Percentiles rank a stretch among this genome's conserved stretches.
Evolutionary conservation across 2,329 filamentous ascomycete species (phyloP).

Genomic region (Juglanconis sp.): DNA sequence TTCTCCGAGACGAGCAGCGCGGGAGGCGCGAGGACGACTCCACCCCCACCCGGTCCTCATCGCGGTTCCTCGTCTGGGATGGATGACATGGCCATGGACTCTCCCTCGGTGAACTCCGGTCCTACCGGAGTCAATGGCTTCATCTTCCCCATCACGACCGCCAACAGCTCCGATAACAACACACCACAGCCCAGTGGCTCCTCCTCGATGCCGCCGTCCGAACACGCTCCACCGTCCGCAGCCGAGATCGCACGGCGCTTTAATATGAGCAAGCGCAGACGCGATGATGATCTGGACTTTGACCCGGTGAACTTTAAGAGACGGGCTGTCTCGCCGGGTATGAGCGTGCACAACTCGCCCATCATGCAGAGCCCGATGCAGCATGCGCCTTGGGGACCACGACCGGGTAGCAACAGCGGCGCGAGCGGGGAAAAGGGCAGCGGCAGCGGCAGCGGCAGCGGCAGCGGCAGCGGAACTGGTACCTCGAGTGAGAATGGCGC

Average conservation of each 20-base stretch:
- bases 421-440: constrained; percentile 37
- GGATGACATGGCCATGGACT: constrained; percentile 74
- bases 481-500: constrained; percentile 42
- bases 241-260: constrained; percentile 76
- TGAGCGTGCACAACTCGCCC: constrained; percentile 88
- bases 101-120: constrained; percentile 43
- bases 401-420: constrained; percentile 57
- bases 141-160: constrained; percentile 29
- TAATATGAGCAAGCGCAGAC: constrained; percentile 70
- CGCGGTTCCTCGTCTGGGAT: constrained; percentile 54
- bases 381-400: constrained; percentile 63
- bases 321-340: constrained; percentile 83
- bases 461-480: constrained; percentile 44
- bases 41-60: constrained; percentile 63
- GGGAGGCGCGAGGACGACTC: constrained; percentile 44
- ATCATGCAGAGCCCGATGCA: constrained; percentile 81
- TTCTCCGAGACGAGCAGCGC: constrained; percentile 64
- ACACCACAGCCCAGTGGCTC: constrained; percentile 34
- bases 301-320: constrained; percentile 83
- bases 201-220: constrained; percentile 24
- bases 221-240: constrained; percentile 53
- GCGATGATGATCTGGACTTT: constrained; percentile 74
- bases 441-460: constrained; percentile 38
- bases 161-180: constrained; percentile 33
- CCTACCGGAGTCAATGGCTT: constrained; percentile 21